Base-by-base conservation (phyloP, 2,329 filamentous ascomycete genomes). In the Alternaria dauci region DNA sequence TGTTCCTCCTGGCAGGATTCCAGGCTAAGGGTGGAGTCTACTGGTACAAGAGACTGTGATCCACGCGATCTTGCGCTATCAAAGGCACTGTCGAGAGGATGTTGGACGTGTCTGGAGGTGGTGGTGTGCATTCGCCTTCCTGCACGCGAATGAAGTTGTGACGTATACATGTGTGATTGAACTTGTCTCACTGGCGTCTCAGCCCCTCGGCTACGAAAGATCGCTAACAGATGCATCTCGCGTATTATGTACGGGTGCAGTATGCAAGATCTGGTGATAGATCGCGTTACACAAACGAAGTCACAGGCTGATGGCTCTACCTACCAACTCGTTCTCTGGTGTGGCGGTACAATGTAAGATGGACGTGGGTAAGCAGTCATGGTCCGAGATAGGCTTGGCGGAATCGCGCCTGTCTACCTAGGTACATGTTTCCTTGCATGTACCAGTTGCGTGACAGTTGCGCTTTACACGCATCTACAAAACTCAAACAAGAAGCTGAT, bases 181-280 rank as follows among this genome's bases (percentile, higher is more conserved):
- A 16, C 36, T 47, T 69, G 71, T 68, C 62, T 75, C 71, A 73
- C 64, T 62, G 64, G 61, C 58, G 74, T 76, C 75, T 76, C 70
- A 74, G 63, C 44, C 28, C 53, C 60, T 67, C 59, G 56, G 54
- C 42, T 56, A 57, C 38, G 7, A 34, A 36, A 38, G 18, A 55
- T 39, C 30, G 32, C 25, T 51, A 25, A 42, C 46, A 54, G 14
- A n/a, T 14, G 39, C 58, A 56, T 55, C 28, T 39, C 39, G 46
- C 32, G 43, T 56, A 46, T 12, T 38, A 46, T 18, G 36, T 56
- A 46, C 16, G 42, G 14, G 16, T 39, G 36, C 50, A 41, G 25
- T 41, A 28, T 28, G 51, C 51, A 53, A 53, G 30, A 25, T 28
- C 41, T 38, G 18, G 16, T n/a, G 34, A 50, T 32, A 16, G 11